Evolutionary conservation across 2,329 filamentous ascomycete genomes (phyloP), one percentile per base, ranked within the genome.

Genomic region (Iodosphaeria phyllophila): DNA sequence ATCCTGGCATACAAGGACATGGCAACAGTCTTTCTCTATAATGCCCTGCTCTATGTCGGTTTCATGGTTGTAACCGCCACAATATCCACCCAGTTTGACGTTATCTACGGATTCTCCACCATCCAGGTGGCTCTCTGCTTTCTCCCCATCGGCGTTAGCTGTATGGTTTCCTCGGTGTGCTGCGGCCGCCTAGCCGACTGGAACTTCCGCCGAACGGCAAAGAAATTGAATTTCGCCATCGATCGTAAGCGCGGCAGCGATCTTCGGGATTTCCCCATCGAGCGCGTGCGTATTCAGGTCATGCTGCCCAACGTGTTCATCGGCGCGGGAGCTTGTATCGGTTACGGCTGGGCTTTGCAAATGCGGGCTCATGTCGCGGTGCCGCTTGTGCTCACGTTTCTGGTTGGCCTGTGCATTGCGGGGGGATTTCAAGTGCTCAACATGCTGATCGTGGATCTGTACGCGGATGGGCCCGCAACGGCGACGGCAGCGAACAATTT

Each of bases 141-240:
- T 35, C 47, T 68, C 8, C 61, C 62, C 1, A 59, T 65, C 25
- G 63, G 62, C 1, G 37, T 56, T 3, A 60, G 60, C 4, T 64
- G 57, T 29, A 58, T 51, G 19, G 30, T 54, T 7, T 53, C 60
- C 1, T 54, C 59, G 8, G 35, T 66, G 14, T 41, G 44, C n/a
- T 62, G 66, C 31, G 74, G 78, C 5, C 58, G 58, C 33, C 39
- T 66, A 5, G 49, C 64, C 23, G 62, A 68, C 44, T 71, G 65
- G 57, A 83, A 83, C 43, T 91, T 78, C 44, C 59, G 68, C 5
- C 64, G 74, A 19, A 60, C 71, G 23, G 75, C 77, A 2, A 56
- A 52, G 24, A 57, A 59, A 16, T 51, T 73, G 10, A 69, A 69
- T 5, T 54, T 82, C 29, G 50, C 54, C 3, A 62, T 80, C 33